A percentile compares a stretch with the other conserved stretches of the same genome.
These are phyloP conservation scores for Metarhizium album DNA, from an alignment of 2,329 filamentous ascomycete genomes.

Conservation along the genomic window DNA sequence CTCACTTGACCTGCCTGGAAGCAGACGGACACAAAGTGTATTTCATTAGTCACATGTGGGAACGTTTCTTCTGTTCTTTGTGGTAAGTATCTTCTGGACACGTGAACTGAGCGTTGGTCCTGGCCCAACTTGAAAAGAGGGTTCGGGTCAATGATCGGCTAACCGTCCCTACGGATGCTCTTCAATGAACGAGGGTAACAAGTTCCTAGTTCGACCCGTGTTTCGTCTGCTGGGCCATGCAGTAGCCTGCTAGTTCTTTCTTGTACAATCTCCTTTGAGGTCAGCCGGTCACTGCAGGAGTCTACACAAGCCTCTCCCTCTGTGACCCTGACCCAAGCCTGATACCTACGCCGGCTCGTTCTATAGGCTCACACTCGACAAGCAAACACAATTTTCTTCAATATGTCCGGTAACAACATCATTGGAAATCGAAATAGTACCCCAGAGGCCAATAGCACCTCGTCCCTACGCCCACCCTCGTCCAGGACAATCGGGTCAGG, in stretches of 20 bases:
- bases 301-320: conserved; percentile 20
- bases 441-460: conserved; percentile 75
- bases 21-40: conserved; percentile 20
- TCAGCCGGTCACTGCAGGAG: conserved; percentile 79
- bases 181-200: not conserved
- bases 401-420: conserved; percentile 57
- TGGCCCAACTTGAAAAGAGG: not conserved
- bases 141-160: not conserved
- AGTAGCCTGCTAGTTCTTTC: conserved; percentile 18
- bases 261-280: conserved; percentile 56
- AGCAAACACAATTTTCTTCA: conserved; percentile 38
- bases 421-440: conserved; percentile 92
- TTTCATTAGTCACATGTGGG: conserved; percentile 19
- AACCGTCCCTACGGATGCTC: not conserved
- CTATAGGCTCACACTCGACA: conserved; percentile 6
- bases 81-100: conserved; percentile 13
- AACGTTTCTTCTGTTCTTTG: conserved; percentile 11
- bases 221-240: conserved; percentile 21
- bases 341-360: not conserved
- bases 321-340: not conserved
- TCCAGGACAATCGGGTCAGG: conserved; percentile 67
- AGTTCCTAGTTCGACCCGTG: conserved; percentile 3
- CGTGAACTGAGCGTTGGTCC: not conserved
- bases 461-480: conserved; percentile 70
- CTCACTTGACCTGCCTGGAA: conserved; percentile 27